Percentiles rank a stretch among this genome's conserved stretches.
phyloP scores from a whole-genome alignment of 2,329 filamentous ascomycete genomes.

The Pseudogymnoascus sp. region DNA sequence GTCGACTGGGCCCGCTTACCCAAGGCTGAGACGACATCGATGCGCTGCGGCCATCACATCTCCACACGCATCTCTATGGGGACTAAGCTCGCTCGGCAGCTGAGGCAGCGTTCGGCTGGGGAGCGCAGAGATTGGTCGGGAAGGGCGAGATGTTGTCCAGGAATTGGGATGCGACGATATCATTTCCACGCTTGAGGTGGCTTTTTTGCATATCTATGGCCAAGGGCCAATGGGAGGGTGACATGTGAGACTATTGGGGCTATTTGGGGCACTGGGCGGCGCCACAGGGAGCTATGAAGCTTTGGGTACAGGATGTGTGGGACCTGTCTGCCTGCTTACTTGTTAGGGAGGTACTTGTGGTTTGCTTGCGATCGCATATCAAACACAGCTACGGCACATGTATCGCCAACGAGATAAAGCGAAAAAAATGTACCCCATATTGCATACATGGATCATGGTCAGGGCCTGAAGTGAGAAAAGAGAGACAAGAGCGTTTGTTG shows the following conservation, averaged over 20 bases:
- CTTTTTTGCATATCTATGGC: neutral
- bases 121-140: neutral
- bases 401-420: neutral
- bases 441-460: neutral
- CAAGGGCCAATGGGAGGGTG: neutral
- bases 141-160: neutral
- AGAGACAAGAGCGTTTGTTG: neutral
- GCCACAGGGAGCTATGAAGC: conserved; percentile 1
- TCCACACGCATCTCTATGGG: neutral
- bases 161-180: neutral
- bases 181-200: conserved; percentile 4
- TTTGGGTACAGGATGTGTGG: neutral
- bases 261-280: neutral
- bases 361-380: neutral
- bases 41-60: neutral
- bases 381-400: neutral
- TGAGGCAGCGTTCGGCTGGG: conserved; percentile 5
- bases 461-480: neutral
- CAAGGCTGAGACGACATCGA: neutral
- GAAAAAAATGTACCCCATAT: neutral
- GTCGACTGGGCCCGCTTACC: neutral
- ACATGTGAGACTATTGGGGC: neutral
- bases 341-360: neutral
- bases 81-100: neutral
- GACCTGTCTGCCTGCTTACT: conserved; percentile 4